phyloP scores from a whole-genome alignment of 1,139 yeast genomes.

The Nakaseomyces uthaithaninus region DNA sequence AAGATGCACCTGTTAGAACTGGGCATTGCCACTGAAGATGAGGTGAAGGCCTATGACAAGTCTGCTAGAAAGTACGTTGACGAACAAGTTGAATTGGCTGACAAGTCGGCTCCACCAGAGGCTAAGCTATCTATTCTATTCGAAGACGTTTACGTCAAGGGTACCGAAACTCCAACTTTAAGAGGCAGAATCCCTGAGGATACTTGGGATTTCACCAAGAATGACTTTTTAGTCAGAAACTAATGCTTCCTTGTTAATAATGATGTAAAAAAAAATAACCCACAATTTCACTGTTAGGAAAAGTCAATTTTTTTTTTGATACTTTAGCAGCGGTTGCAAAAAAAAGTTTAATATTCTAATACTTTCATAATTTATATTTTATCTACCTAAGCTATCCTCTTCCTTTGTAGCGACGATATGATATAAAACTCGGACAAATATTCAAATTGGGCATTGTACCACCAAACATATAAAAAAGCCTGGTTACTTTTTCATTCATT shows the following conservation, averaged over 20 bases:
- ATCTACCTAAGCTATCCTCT: too few relatives aligned
- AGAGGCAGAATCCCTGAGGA: conserved; percentile 97
- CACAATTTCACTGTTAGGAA: too few relatives aligned
- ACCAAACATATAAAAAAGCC: too few relatives aligned
- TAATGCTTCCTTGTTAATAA: conserved; percentile 6
- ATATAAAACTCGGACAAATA: too few relatives aligned
- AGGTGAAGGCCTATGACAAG: conserved; percentile 88
- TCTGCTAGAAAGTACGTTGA: conserved; percentile 93
- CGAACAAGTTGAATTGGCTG: conserved; percentile 90
- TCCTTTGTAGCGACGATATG: too few relatives aligned
- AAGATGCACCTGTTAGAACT: conserved; percentile 77
- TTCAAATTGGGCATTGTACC: too few relatives aligned
- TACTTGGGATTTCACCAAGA: conserved; percentile 75
- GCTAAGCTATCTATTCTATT: conserved; percentile 90
- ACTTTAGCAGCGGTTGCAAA: too few relatives aligned
- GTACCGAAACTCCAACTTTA: conserved; percentile 82
- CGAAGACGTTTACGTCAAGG: conserved; percentile 94
- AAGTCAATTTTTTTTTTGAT: background rate
- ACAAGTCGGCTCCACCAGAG: conserved; percentile 89
- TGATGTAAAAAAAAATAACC: background rate
- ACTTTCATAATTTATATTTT: too few relatives aligned
- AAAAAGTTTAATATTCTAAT: too few relatives aligned
- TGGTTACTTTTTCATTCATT: too few relatives aligned
- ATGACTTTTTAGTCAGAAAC: conserved; percentile 44
- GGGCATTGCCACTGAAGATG: conserved; percentile 85